Evolutionary conservation across 768 basidiomycete species (phyloP).

Genomic region (Boletus subcaerulescens): DNA sequence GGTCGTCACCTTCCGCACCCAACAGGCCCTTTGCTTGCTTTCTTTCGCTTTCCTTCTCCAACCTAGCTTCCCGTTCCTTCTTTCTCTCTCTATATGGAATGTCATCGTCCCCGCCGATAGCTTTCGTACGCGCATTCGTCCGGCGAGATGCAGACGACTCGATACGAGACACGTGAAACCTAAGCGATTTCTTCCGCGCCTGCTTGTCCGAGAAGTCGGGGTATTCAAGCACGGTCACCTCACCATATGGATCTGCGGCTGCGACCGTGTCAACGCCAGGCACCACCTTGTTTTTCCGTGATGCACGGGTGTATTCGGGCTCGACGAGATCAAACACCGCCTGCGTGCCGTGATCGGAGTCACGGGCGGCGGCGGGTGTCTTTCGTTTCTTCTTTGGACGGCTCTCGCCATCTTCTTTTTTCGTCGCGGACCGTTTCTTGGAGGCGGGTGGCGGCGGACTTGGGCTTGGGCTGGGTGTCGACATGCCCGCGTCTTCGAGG

Average conservation of each 20-base stretch:
- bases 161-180: conserved; percentile 93
- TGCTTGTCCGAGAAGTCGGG: conserved; percentile 83
- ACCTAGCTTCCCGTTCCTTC: conserved; percentile 56
- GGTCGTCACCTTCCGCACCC: conserved; percentile 61
- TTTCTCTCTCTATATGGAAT: conserved; percentile 81
- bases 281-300: conserved; percentile 15
- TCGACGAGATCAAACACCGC: conserved; percentile 73
- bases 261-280: conserved; percentile 5
- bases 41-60: conserved; percentile 44
- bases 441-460: conserved; percentile 6
- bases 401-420: conserved; percentile 9
- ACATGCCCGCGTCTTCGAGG: conserved; percentile 46
- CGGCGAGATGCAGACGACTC: conserved; percentile 76
- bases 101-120: conserved; percentile 91
- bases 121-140: conserved; percentile 64
- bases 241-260: conserved; percentile 57
- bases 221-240: conserved; percentile 61
- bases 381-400: conserved; percentile 67
- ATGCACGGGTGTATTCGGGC: conserved; percentile 49
- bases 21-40: conserved; percentile 32
- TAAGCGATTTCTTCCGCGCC: conserved; percentile 75
- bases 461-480: background rate
- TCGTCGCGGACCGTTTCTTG: conserved; percentile 1
- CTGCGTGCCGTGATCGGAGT: conserved; percentile 17
- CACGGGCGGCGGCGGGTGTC: conserved; percentile 25